Evolutionary conservation across 1,139 yeast genomes (phyloP).

Genomic region (Geotrichum phurueaensis): DNA sequence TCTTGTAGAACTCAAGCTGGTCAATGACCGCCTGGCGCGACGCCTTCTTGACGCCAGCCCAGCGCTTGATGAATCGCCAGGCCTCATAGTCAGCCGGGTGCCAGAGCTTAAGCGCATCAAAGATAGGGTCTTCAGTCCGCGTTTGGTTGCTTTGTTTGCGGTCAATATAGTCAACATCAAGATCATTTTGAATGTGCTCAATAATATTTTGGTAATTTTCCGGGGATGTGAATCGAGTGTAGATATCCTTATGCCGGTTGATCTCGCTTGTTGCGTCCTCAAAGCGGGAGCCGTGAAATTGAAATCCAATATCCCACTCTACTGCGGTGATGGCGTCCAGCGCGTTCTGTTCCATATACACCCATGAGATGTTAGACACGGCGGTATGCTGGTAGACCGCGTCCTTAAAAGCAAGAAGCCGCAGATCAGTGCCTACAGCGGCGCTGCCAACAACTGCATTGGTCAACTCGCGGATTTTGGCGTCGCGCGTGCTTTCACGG

Average conservation of each 20-base stretch:
- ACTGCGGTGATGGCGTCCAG: neutral
- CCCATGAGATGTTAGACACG: constrained; percentile 12
- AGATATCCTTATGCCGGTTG: neutral
- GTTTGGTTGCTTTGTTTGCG: neutral
- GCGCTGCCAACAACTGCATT: constrained; percentile 1
- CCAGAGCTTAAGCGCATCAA: constrained; percentile 11
- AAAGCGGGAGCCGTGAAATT: neutral
- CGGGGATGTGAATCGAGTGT: neutral
- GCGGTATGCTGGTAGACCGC: constrained; percentile 7
- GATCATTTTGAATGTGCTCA: constrained; percentile 5
- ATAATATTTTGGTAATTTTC: neutral
- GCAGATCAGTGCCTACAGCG: neutral
- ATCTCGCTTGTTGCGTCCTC: neutral
- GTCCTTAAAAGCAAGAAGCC: constrained; percentile 10
- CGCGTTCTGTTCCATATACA: constrained; percentile 1
- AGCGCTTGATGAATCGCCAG: constrained; percentile 12
- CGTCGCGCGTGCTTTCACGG: neutral
- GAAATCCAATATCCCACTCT: constrained; percentile 14
- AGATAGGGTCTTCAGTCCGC: constrained; percentile 1
- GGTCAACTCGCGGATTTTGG: neutral
- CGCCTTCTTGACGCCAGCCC: constrained; percentile 9
- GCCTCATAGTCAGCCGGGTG: constrained; percentile 14
- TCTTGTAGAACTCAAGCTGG: neutral
- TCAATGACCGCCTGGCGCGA: constrained; percentile 3
- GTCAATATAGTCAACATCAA: constrained; percentile 4